Base-by-base conservation (phyloP, 768 basidiomycete genomes). In the Boletus rubroflammeus region DNA sequence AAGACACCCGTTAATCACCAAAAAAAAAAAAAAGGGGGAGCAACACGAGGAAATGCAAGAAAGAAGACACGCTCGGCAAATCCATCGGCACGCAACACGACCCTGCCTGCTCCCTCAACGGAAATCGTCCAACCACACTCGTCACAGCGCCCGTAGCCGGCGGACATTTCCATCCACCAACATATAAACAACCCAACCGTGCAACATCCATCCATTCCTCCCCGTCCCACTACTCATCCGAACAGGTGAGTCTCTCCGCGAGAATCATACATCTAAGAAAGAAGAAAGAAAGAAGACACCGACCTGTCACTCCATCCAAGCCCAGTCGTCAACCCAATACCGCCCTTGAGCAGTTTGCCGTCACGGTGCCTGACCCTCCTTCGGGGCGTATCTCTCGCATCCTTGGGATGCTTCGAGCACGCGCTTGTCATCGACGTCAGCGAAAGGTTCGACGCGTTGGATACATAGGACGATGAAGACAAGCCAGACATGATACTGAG, bases 271-370 rank as follows among this genome's bases (percentile, higher is more conserved):
- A 10, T 8, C 36, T 5, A 43, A 36, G 14, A 11, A 11, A 7
- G 15, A 38, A 50, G 25, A 42, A 41, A 21, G 43, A 36, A 41
- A 38, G 3, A 51, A 50, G 38, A 50, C 35, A 69, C 77, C 14
- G 34, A 85, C 82, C 84, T 85, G 60, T 88, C 86, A 60, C 84
- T 86, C 86, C 86, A 88, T 0, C 86, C 86, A 14, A 88, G 68
- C 6, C 86, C 86, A 8, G 86, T 88, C 5, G 86, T 88, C 50
- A 88, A 64, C 2, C 86, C 86, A 49, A 87, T 77, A 2, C 86
- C 86, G 1, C 84, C 86, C 45, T 73, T 67, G 51, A 88, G 69
- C 17, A 81, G 53, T 32, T 68, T 71, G 0, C 84, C 85, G 60
- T 88, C 85, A 3, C 84, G 78, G 66, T 87, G 86, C 26, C 86